These are phyloP conservation scores for Neofusicoccum cordaticola DNA, from an alignment of 2,329 filamentous ascomycete genomes.

Conservation along the genomic window DNA sequence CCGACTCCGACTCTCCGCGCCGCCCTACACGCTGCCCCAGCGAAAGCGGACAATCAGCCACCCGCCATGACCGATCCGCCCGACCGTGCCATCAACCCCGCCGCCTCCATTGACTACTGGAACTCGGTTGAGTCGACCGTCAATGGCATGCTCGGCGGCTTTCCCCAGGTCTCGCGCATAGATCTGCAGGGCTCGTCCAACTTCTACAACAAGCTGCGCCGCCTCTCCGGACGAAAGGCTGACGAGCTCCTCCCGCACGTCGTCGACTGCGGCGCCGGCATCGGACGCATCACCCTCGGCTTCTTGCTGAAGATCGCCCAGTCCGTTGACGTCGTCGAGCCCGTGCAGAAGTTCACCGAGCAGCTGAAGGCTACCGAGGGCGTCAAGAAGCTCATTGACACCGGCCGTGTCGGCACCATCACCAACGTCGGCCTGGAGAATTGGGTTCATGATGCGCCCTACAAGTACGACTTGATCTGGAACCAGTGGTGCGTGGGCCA, in stretches of 20 bases:
- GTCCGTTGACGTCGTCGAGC: constrained; percentile 79
- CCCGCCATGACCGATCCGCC: constrained; percentile 21
- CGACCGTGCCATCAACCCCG: constrained; percentile 46
- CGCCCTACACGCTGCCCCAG: background rate
- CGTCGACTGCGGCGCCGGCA: constrained; percentile 65
- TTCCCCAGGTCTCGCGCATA: constrained; percentile 63
- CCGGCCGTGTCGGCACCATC: constrained; percentile 58
- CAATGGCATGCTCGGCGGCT: constrained; percentile 79
- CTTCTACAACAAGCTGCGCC: constrained; percentile 66
- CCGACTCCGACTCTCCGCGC: background rate
- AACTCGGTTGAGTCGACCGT: constrained; percentile 51
- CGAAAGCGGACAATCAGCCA: background rate
- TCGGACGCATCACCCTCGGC: constrained; percentile 77
- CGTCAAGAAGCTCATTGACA: constrained; percentile 32
- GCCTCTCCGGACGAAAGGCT: constrained; percentile 24
- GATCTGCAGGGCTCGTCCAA: constrained; percentile 69
- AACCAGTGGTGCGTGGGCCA: constrained; percentile 88
- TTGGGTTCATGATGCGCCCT: constrained; percentile 51
- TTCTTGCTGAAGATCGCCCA: constrained; percentile 69
- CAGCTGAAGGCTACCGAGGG: constrained; percentile 45
- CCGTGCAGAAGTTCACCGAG: constrained; percentile 75
- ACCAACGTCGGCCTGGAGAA: constrained; percentile 72
- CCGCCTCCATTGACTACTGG: constrained; percentile 51
- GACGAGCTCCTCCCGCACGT: constrained; percentile 34
- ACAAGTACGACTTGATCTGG: constrained; percentile 77